Percentiles rank a stretch among this genome's conserved stretches.
Conservation (phyloP, 106 monocot genomes). For the Dactylorhiza incarnata region DNA sequence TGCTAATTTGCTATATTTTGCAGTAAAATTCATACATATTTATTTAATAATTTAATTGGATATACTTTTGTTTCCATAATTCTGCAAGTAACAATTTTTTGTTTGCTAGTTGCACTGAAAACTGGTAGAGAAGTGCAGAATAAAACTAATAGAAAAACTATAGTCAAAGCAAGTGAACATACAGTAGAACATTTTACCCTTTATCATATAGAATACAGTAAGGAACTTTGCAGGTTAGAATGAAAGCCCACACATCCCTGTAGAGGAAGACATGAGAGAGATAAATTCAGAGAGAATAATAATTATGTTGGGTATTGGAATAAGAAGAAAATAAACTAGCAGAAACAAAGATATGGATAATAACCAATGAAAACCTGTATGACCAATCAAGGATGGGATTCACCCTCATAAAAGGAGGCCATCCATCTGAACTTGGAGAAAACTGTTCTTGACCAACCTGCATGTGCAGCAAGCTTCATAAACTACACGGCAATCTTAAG, state of each 20-base stretch:
- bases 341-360: slow-evolving; percentile 6
- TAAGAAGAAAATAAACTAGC: background rate
- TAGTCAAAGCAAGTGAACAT: background rate
- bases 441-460: slow-evolving; percentile 99
- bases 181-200: slow-evolving; percentile 50
- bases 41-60: background rate
- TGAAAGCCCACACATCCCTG: slow-evolving; percentile 99
- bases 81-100: background rate
- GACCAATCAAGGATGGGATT: slow-evolving; percentile 99
- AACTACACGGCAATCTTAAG: background rate
- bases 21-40: background rate
- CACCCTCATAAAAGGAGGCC: slow-evolving; percentile 99
- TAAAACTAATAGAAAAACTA: background rate
- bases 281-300: background rate
- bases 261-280: slow-evolving; percentile 4
- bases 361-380: slow-evolving; percentile 65
- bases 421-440: slow-evolving; percentile 91
- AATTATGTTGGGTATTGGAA: background rate
- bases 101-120: background rate
- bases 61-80: background rate
- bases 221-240: slow-evolving; percentile 76
- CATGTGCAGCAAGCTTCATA: slow-evolving; percentile 8
- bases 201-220: slow-evolving; percentile 94
- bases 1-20: background rate
- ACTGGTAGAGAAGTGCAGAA: background rate